Evolutionary conservation across 2,329 filamentous ascomycete genomes (phyloP), one percentile per base, ranked within the genome.

Genomic region (Daldinia sp.): DNA sequence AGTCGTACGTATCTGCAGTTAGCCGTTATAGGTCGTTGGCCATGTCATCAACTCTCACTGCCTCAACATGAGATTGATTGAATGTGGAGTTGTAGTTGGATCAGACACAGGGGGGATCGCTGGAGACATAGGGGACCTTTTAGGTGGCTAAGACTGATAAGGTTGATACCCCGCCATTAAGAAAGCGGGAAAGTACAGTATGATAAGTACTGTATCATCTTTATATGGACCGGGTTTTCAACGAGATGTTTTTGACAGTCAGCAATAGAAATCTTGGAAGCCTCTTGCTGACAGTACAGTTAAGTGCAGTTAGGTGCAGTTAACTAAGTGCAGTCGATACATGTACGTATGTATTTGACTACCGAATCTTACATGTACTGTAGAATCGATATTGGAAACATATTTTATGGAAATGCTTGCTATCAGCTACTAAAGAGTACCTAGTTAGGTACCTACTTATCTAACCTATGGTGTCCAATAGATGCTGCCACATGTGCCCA

Each of bases 41-140:
- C 64, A 67, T 67, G 61, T 64, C 61, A 67, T 64, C 61, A 56
- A 43, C 35, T 50, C 58, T 50, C 58, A 61, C 43, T 51, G 51
- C 52, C 49, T 67, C 58, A 67, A 62, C 58, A 67, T 67, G 64
- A 65, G 63, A 66, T 66, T 66, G 63, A 60, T 29, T 61, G 60
- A 60, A 30, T 59, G 63, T 63, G 63, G 63, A 63, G 62, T 58
- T 64, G 19, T 37, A 61, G 48, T 45, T 58, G 48, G 48, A 64
- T 61, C 61, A 54, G 45, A 54, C 52, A 35, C 21, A 29, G 23
- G 54, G 27, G 30, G 30, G 30, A 17, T 39, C 13, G 45, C 25
- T 48, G 25, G 45, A 30, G 45, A 48, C 45, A 48, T 55, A 58
- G 56, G 60, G 53, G 52, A 63, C 60, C 35, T 32, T n/a, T 27